Evolutionary conservation across 2,329 filamentous ascomycete genomes (phyloP).

Genomic region (Dryadomyces sulphureus): DNA sequence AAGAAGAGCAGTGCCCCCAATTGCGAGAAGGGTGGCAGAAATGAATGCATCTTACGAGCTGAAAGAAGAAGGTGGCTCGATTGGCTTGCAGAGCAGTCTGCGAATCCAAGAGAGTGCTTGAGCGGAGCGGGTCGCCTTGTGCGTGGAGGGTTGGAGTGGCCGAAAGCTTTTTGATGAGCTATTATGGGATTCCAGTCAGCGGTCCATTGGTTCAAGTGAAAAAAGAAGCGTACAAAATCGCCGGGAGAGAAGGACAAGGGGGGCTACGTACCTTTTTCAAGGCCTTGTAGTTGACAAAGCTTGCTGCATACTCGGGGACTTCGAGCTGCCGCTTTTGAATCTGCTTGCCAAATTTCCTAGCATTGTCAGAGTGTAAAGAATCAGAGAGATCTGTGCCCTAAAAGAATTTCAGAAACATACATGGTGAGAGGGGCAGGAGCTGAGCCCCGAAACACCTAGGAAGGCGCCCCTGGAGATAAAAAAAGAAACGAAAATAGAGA

Average conservation of each 20-base stretch:
- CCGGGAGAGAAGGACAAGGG: neutral
- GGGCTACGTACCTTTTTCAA: conserved; percentile 62
- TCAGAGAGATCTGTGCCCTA: too few species aligned
- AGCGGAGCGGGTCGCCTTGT: conserved; percentile 47
- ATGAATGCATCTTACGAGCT: conserved; percentile 48
- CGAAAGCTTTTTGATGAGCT: conserved; percentile 98
- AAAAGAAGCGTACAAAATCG: neutral
- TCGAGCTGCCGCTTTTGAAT: conserved; percentile 98
- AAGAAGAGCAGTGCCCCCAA: neutral
- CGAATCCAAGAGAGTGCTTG: conserved; percentile 46
- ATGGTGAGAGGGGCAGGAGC: conserved; percentile 17
- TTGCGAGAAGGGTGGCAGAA: neutral
- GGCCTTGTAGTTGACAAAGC: conserved; percentile 98
- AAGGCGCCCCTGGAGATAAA: conserved; percentile 1
- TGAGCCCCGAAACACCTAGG: conserved; percentile 5
- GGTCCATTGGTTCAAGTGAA: neutral
- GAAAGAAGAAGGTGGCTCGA: conserved; percentile 97
- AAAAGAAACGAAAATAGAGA: neutral
- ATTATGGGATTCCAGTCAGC: conserved; percentile 19
- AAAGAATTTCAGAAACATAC: conserved; percentile 19
- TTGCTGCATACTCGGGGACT: conserved; percentile 96
- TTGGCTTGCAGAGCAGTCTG: conserved; percentile 87
- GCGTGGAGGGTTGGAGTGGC: conserved; percentile 73
- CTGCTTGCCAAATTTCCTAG: conserved; percentile 99
- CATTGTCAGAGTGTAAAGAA: too few species aligned